phyloP scores from a whole-genome alignment of 106 monocot genomes.

The Alisma plantagoaquatica region DNA sequence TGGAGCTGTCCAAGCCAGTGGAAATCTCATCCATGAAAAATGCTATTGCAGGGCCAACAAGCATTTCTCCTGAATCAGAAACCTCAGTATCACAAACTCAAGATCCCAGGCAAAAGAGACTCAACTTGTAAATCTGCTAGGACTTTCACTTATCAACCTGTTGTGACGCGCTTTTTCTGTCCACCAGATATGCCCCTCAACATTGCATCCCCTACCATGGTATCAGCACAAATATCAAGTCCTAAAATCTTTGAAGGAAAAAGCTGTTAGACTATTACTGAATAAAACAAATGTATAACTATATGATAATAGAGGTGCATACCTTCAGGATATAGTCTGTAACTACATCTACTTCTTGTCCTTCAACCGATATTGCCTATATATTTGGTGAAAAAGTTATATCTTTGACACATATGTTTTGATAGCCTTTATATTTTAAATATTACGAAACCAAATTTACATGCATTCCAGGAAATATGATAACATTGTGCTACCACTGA shows the following conservation, averaged over 20 bases:
- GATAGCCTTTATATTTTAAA: no score
- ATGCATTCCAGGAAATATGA: no score
- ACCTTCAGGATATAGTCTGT: constrained; percentile 55
- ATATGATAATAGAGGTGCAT: background rate
- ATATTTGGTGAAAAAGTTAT: no score
- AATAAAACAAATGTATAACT: no score
- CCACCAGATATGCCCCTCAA: constrained; percentile 86
- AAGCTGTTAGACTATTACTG: no score
- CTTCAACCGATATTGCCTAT: constrained; percentile 36
- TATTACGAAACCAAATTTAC: no score
- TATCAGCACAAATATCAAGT: constrained; percentile 68
- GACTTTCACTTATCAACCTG: no score
- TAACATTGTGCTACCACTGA: no score
- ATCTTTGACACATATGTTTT: no score
- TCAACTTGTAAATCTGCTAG: no score
- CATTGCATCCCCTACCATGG: constrained; percentile 68
- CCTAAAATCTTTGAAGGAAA: constrained; percentile 93
- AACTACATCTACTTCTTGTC: constrained; percentile 26
- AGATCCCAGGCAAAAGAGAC: no score
- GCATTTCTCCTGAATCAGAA: constrained; percentile 72
- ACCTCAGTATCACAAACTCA: no score
- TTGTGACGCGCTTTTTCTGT: constrained; percentile 72
- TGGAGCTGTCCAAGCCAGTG: constrained; percentile 79
- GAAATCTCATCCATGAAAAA: constrained; percentile 99
- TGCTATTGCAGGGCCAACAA: constrained; percentile 79